Base-by-base conservation (phyloP, 306 rosid species). In the Mucuna pruriens region DNA sequence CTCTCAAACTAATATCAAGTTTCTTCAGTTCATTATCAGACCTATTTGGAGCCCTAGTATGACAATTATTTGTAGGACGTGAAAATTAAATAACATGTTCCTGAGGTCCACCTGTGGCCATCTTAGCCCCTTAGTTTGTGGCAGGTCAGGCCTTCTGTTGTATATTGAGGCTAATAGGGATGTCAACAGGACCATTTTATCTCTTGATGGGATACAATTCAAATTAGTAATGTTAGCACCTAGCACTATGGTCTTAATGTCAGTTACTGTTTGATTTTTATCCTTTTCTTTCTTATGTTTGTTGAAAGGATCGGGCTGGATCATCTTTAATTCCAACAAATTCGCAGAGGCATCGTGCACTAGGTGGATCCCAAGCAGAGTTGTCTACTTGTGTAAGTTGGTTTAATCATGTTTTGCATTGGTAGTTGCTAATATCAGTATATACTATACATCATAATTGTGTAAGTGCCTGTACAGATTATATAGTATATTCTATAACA, bases 331-430 rank as follows among this genome's bases (percentile, higher is more conserved):
- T 65, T 49, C 55, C 77, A 39, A 23, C 83, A 39, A 48, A 61
- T 72, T 46, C 81, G 40, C 84, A 31, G 70, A 85, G 46, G 64
- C 81, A 58, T 63, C 76, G 71, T 36, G 23, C 81, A 9, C 16
- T 17, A 69, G n/a, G 20, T 67, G 77, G 78, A 51, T 68, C 83
- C 52, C 80, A 11, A 42, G 16, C 80, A 25, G 68, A 83, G 74
- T n/a, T 60, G 48, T 78, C 85, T 12, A 49, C 62, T 22, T 57
- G 83, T 86, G 98, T 94, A 86, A 86, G 95, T 74, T 51, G 38
- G 82, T 67, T 33, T 77, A 7, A 57, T 57, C 34, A 64, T 73
- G 20, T 72, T 55, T 17, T 67, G 66, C 73, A 34, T 77, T 20
- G 55, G 48, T 83, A 64, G 36, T 9, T 64, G 71, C 49, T 40